Conservation (phyloP, 2,329 filamentous ascomycete genomes). For the Talaromyces piceae region DNA sequence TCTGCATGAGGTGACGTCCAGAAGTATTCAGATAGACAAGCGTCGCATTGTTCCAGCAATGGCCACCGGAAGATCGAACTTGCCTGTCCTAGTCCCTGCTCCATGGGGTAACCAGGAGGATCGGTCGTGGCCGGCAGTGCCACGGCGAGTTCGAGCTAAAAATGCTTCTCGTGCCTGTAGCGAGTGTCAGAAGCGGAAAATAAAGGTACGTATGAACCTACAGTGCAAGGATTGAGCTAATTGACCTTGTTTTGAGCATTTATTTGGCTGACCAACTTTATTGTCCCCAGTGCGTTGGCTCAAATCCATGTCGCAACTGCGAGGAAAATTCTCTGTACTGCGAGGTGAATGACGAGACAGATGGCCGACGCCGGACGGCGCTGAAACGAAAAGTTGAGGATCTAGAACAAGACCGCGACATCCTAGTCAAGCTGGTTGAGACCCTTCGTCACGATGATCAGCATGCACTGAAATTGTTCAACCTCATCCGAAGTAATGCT, state of each 20-base stretch:
- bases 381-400: conserved; percentile 11
- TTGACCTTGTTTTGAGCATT: neutral
- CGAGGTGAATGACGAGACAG: conserved; percentile 11
- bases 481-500: conserved; percentile 19
- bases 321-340: conserved; percentile 10
- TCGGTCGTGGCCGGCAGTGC: conserved; percentile 4
- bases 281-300: conserved; percentile 4
- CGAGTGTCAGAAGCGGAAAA: conserved; percentile 12
- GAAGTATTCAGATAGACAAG: neutral
- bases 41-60: neutral
- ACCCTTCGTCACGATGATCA: conserved; percentile 8
- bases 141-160: conserved; percentile 8
- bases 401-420: conserved; percentile 9
- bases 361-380: conserved; percentile 8
- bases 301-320: conserved; percentile 10
- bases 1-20: neutral
- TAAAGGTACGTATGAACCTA: conserved; percentile 7
- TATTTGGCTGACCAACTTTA: neutral
- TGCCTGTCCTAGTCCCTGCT: conserved; percentile 7
- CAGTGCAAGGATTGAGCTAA: neutral
- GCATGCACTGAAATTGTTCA: conserved; percentile 15
- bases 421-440: conserved; percentile 7
- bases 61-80: conserved; percentile 7
- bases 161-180: conserved; percentile 11
- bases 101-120: conserved; percentile 2